These are phyloP conservation scores for Ascocoryne sarcoides DNA, from an alignment of 2,329 filamentous ascomycete genomes.

Conservation along the genomic window DNA sequence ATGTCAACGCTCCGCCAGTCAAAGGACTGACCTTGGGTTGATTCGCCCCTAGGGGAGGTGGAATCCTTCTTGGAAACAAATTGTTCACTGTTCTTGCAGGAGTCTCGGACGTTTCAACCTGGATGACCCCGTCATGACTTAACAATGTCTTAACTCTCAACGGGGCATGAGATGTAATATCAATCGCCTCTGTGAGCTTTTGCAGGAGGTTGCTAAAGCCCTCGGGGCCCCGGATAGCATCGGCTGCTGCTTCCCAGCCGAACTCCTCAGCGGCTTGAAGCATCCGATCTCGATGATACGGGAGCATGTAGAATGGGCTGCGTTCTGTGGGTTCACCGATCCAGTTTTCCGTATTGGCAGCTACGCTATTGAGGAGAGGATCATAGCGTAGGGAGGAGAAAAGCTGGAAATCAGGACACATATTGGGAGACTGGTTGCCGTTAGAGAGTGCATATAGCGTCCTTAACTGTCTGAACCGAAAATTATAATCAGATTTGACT, in stretches of 20 bases:
- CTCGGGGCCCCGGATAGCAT: constrained; percentile 35
- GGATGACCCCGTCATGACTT: constrained; percentile 38
- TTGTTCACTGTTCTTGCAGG: constrained; percentile 37
- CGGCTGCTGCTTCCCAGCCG: constrained; percentile 41
- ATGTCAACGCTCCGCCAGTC: constrained; percentile 22
- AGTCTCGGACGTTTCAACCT: constrained; percentile 32
- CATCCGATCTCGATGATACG: constrained; percentile 70
- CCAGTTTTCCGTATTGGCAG: constrained; percentile 18
- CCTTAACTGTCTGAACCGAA: too few relatives aligned
- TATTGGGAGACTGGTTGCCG: neutral
- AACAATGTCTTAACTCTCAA: constrained; percentile 49
- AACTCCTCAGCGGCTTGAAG: constrained; percentile 53
- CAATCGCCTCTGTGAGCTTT: constrained; percentile 29
- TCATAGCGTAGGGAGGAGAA: constrained; percentile 70
- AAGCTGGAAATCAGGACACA: constrained; percentile 42
- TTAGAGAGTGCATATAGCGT: too few relatives aligned
- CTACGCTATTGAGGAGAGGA: constrained; percentile 37
- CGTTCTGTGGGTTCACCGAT: constrained; percentile 27
- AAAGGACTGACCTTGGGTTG: constrained; percentile 19
- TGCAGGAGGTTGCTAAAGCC: constrained; percentile 38
- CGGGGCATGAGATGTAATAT: constrained; percentile 21
- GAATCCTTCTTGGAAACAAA: constrained; percentile 49
- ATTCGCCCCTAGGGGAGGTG: constrained; percentile 32
- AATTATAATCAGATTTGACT: too few relatives aligned
- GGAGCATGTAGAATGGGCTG: constrained; percentile 70